Evolutionary conservation across 2,329 filamentous ascomycete genomes (phyloP).

Genomic region (Cyclaneusma minus): DNA sequence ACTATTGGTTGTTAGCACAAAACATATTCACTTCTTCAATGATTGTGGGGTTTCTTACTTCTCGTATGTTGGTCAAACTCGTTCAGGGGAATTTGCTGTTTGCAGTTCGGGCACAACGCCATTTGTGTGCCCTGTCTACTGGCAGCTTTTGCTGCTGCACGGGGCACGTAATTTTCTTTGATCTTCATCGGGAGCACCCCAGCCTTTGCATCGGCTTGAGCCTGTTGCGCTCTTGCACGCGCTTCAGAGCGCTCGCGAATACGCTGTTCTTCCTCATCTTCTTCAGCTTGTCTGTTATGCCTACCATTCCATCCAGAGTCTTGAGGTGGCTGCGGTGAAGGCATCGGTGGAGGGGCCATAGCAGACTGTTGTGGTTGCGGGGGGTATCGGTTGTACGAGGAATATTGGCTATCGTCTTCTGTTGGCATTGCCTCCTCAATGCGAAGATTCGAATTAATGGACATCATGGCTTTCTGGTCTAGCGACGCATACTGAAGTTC

Average conservation of each 20-base stretch:
- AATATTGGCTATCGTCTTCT: constrained; percentile 48
- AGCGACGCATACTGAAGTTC: constrained; percentile 89
- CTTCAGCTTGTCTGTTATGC: constrained; percentile 20
- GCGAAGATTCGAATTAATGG: constrained; percentile 63
- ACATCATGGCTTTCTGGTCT: constrained; percentile 86
- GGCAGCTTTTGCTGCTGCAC: constrained; percentile 57
- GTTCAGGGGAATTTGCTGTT: constrained; percentile 71
- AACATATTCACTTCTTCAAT: neutral
- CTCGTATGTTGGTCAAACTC: constrained; percentile 89
- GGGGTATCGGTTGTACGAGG: constrained; percentile 29
- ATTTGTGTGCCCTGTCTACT: constrained; percentile 49
- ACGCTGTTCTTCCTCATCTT: constrained; percentile 46
- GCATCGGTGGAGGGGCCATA: constrained; percentile 25
- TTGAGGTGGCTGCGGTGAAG: constrained; percentile 15
- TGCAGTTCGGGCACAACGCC: constrained; percentile 83
- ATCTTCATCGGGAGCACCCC: constrained; percentile 65
- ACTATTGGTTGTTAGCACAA: constrained; percentile 26
- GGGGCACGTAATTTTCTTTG: constrained; percentile 80
- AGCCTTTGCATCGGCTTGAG: constrained; percentile 61
- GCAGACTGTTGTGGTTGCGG: constrained; percentile 19
- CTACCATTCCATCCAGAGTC: constrained; percentile 5
- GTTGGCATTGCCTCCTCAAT: constrained; percentile 93
- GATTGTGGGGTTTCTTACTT: constrained; percentile 35
- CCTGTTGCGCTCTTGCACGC: constrained; percentile 52
- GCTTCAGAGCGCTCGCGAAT: constrained; percentile 48